Percentiles rank a stretch among this genome's conserved stretches.
phyloP scores from a whole-genome alignment of 768 basidiomycete species.

The Lentinula sp. region DNA sequence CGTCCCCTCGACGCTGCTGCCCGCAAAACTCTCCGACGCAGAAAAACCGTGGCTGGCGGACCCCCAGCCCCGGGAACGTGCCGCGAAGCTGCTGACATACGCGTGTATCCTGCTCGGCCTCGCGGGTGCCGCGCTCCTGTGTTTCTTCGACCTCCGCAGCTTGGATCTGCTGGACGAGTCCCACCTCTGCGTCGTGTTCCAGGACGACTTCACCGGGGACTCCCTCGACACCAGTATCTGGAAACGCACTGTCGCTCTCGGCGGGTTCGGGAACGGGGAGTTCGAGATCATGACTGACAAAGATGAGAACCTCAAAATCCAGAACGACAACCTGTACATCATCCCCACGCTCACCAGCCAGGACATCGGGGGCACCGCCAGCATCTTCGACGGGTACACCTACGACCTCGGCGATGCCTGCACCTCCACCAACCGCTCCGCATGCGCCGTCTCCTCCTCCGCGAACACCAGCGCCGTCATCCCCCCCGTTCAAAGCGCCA shows the following conservation, averaged over 20 bases:
- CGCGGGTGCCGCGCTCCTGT: constrained; percentile 42
- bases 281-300: constrained; percentile 74
- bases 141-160: constrained; percentile 44
- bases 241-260: constrained; percentile 63
- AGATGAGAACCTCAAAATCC: constrained; percentile 58
- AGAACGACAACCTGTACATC: constrained; percentile 54
- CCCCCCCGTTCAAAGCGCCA: constrained; percentile 73
- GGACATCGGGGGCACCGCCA: constrained; percentile 23
- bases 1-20: constrained; percentile 42
- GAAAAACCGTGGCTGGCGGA: constrained; percentile 58
- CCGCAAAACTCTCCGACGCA: constrained; percentile 43
- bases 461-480: constrained; percentile 43
- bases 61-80: constrained; percentile 26
- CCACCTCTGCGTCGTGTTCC: constrained; percentile 57
- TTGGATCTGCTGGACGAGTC: constrained; percentile 32
- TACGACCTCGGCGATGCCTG: constrained; percentile 70
- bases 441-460: constrained; percentile 27
- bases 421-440: constrained; percentile 1
- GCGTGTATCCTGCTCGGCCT: constrained; percentile 50
- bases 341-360: too few relatives aligned
- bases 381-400: constrained; percentile 50
- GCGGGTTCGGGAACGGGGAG: constrained; percentile 73
- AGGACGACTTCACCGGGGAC: constrained; percentile 58
- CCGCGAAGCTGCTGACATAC: constrained; percentile 44
- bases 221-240: constrained; percentile 42